Percentiles rank a stretch among this genome's conserved stretches.
Conservation (phyloP, 768 basidiomycete species). For the Atractiella rhizophila region DNA sequence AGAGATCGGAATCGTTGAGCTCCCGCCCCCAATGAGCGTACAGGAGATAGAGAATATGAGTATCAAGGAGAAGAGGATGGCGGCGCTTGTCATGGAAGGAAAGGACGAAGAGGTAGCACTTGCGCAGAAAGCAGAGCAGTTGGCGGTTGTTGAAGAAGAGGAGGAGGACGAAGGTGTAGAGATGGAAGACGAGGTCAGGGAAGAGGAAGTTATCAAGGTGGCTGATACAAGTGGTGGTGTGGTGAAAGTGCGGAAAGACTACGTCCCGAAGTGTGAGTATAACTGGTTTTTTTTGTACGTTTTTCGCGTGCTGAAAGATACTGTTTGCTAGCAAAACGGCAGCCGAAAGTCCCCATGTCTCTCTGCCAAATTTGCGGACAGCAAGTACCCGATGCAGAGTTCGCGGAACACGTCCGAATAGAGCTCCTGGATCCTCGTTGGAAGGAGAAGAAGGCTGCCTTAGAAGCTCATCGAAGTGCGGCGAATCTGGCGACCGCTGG, state of each 20-base stretch:
- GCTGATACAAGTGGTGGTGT: conserved; percentile 24
- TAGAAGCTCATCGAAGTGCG: conserved; percentile 63
- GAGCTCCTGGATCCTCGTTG: conserved; percentile 90
- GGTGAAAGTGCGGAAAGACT: conserved; percentile 88
- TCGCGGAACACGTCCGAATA: conserved; percentile 94
- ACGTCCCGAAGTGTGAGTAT: conserved; percentile 65
- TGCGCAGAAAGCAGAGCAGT: conserved; percentile 53
- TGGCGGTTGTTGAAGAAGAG: conserved; percentile 53
- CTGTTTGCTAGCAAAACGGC: conserved; percentile 13
- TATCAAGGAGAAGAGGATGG: conserved; percentile 89
- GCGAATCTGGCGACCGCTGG: conserved; percentile 22
- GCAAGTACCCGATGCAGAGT: conserved; percentile 78
- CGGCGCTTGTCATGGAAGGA: conserved; percentile 92
- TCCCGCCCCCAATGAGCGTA: conserved; percentile 89
- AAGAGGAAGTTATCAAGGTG: not conserved
- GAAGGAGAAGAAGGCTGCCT: conserved; percentile 75
- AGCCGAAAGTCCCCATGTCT: conserved; percentile 39
- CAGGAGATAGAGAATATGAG: conserved; percentile 92
- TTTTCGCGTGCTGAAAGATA: not conserved
- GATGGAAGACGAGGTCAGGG: conserved; percentile 19
- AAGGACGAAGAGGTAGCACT: conserved; percentile 29
- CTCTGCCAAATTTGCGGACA: conserved; percentile 76
- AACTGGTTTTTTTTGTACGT: not conserved
- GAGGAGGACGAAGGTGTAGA: conserved; percentile 19
- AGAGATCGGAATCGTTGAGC: conserved; percentile 44